These are phyloP conservation scores for Crithidia expoeki DNA, from an alignment of 208 protist species.

Conservation along the genomic window DNA sequence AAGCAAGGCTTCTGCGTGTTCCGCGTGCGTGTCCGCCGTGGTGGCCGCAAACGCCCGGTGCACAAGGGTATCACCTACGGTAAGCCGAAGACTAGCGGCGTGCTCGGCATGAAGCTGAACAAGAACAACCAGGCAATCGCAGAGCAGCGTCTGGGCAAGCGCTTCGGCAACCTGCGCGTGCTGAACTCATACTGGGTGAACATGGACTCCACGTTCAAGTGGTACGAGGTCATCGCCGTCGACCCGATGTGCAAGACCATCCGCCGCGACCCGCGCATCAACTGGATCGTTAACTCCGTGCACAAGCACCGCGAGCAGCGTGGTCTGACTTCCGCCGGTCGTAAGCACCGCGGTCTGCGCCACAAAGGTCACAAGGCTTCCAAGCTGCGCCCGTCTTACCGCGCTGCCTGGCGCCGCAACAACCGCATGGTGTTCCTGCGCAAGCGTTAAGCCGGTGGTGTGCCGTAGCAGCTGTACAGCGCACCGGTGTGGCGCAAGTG, in stretches of 20 bases:
- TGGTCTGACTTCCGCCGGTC: slow-evolving; percentile 98
- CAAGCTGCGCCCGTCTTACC: slow-evolving; percentile 95
- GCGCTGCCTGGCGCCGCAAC: slow-evolving; percentile 99
- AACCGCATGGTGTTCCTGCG: slow-evolving; percentile 94
- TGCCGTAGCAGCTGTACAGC: slow-evolving; percentile 1
- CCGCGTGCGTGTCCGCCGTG: slow-evolving; percentile 98
- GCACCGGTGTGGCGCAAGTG: background rate
- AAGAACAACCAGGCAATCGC: slow-evolving; percentile 96
- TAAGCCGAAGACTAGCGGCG: slow-evolving; percentile 98
- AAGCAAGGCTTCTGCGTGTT: slow-evolving; percentile 99
- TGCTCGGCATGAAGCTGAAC: slow-evolving; percentile 97
- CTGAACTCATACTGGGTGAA: slow-evolving; percentile 99
- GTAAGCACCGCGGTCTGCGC: slow-evolving; percentile 95
- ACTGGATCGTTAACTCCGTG: slow-evolving; percentile 98
- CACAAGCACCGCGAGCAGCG: slow-evolving; percentile 98
- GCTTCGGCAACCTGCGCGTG: slow-evolving; percentile 97
- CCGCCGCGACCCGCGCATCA: slow-evolving; percentile 98
- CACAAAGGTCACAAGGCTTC: slow-evolving; percentile 95
- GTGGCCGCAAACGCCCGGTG: slow-evolving; percentile 97
- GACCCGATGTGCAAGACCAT: slow-evolving; percentile 98
- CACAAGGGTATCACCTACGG: slow-evolving; percentile 98
- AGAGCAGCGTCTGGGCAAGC: slow-evolving; percentile 97
- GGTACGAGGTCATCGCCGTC: slow-evolving; percentile 99
- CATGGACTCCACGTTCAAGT: slow-evolving; percentile 97
- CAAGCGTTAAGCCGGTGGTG: slow-evolving; percentile 64